Base-by-base conservation (phyloP, 2,329 filamentous ascomycete genomes). In the Fusarium avenaceum region DNA sequence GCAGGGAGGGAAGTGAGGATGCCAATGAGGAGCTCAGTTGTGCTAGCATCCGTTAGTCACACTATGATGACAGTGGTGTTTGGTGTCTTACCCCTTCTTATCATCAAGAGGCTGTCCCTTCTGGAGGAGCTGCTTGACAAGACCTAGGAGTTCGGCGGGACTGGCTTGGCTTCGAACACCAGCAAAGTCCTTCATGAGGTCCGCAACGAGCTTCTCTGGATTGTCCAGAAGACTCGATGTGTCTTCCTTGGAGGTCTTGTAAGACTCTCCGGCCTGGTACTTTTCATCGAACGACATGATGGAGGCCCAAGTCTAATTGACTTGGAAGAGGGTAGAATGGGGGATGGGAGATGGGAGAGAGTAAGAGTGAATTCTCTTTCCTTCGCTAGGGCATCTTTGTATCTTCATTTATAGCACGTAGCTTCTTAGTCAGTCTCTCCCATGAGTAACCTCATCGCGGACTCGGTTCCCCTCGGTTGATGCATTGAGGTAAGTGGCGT, bases 41-140 rank as follows among this genome's bases (percentile, higher is more conserved):
- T 80, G 22, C 80, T 81, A n/a, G 4, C 6, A 2, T 4, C 15
- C 6, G 54, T 77, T 61, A 76, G 72, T 32, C 3, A 1, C 15
- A 11, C 8, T 6, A 1, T 7, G 19, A 11, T 4, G 11, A 35
- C 11, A 35, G n/a, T 11, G 14, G 4, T n/a, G 7, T 22, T 10
- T 4, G 3, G 3, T 11, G 26, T 32, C 73, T 74, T 69, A 80
- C 78, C 77, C 76, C 47, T 80, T 83, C 74, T 86, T 89, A 72
- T 92, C 89, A 70, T 92, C 81, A 17, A 87, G 77, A 9, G 83
- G 82, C 42, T 86, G 79, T 4, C 86, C 85, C n/a, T 82, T 81
- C 3, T 72, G 55, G 6, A 57, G 65, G 15, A 80, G 52, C 33
- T 73, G 71, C 19, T 78, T 76, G 43, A 81, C 69, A 28, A 81